Evolutionary conservation across 2,329 filamentous ascomycete species (phyloP), one percentile per base, ranked within the genome.

Genomic region (Cucurbitaria berberidis): DNA sequence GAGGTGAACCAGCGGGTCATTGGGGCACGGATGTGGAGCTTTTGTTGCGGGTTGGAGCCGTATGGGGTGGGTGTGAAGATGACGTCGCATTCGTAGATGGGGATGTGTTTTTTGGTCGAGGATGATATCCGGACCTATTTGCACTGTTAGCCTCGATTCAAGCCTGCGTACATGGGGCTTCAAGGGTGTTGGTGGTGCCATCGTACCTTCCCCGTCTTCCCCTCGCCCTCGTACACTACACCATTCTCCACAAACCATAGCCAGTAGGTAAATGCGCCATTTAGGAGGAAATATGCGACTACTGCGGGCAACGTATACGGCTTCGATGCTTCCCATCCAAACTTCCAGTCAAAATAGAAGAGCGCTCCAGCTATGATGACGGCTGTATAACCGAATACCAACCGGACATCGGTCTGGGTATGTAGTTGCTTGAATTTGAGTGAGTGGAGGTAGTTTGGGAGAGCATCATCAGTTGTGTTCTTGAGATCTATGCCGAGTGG

Each of bases 401-500:
- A 86, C 48, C 91, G 90, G 42, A 96, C 84, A 70, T 98, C 93
- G 67, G 87, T 86, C 42, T 95, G 86, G 52, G 78, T 83, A 78
- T 98, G 89, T 60, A 89, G 87, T 77, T 96, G 92, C 59, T 80
- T 84, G 81, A 97, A 97, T 63, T 83, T 87, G 74, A 98, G 86
- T 27, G 87, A 90, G 77, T 91, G 93, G 59, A 99, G 87, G 80
- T 98, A 98, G 78, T 95, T 92, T 53, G 90, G 87, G 55, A 99
- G 88, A 51, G 93, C 91, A 78, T 99, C 95, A 79, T 99, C 95
- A 63, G 90, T 91, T 34, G 93, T 96, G 80, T 95, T 96, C 78
- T 98, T 98, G 60, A 99, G 88, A 74, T 98, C 95, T 96, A 51
- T 13, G 30, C 24, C 13, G 9, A n/a, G 18, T 13, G 51, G 52